Base-by-base conservation (phyloP, 306 rosid species). In the Malus fusca region DNA sequence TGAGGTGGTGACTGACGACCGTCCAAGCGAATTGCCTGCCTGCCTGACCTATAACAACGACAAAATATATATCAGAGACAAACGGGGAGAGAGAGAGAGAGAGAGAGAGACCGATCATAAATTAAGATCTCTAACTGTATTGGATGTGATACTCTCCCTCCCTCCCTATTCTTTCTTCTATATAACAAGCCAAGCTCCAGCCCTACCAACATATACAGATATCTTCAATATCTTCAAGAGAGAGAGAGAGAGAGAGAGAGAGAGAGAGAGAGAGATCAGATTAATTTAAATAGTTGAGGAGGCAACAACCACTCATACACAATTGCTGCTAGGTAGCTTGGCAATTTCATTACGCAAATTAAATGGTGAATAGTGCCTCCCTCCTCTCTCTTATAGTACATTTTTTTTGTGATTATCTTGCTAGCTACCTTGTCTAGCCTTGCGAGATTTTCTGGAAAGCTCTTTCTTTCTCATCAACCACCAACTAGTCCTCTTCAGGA, bases 291-390 rank as follows among this genome's bases (percentile, higher is more conserved):
- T 48, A 65, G 25, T 62, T 8, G 46, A 13, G 13, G 3, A 13
- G 66, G 35, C 35, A 61, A 17, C 21, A 17, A 66, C 69, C 48
- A 10, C 44, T 18, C 44, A 18, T 48, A 17, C 17, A 48, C 19
- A 4, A 48, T 48, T 48, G 53, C 53, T 48, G 21, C 21, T 15
- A 48, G 53, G 53, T 14, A 28, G 25, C 17, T 66, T 3, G 18
- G 43, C 76, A 69, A 74, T 63, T 70, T 80, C 26, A 14, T 35
- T 68, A 63, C 25, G 71, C 44, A 69, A 76, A 43, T 48, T 15
- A 48, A 48, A 67, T 53, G 19, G 13, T 25, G 35, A 31, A 42
- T 11, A 12, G 5, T 33, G 23, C 59, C 64, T n/a, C 60, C 26
- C 22, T 51, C 60, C 31, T 42, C 31, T 68, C 21, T 55, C 52